Conservation (phyloP, 139 green algal species). For the Micromonas commoda region DNA sequence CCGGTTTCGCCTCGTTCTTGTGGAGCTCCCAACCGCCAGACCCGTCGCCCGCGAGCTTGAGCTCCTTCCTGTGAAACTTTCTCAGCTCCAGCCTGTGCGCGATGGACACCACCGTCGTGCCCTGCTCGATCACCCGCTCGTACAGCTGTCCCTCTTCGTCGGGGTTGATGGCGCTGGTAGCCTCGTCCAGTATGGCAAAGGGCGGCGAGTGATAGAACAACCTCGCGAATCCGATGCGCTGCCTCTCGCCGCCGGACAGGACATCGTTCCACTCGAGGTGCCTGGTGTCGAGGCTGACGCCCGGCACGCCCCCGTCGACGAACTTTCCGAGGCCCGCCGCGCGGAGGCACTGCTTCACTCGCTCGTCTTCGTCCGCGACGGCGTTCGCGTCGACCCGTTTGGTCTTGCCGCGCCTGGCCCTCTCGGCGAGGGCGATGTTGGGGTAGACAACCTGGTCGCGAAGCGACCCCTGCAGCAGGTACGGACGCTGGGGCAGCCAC, state of each 20-base stretch:
- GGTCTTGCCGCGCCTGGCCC: not conserved
- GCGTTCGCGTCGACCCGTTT: not conserved
- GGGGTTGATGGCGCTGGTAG: slow-evolving; percentile 38
- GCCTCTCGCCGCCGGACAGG: slow-evolving; percentile 33
- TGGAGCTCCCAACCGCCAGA: slow-evolving; percentile 15
- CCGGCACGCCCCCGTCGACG: slow-evolving; percentile 4
- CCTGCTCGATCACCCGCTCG: not conserved
- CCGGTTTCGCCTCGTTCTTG: not conserved
- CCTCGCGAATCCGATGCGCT: slow-evolving; percentile 36
- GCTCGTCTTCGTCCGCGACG: slow-evolving; percentile 1
- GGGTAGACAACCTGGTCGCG: slow-evolving; percentile 47
- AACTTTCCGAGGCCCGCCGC: slow-evolving; percentile 25
- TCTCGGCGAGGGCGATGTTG: not conserved
- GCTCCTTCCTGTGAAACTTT: slow-evolving; percentile 36
- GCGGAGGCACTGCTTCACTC: slow-evolving; percentile 10
- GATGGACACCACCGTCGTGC: slow-evolving; percentile 34
- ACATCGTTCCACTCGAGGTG: slow-evolving; percentile 39
- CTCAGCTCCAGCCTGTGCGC: slow-evolving; percentile 34
- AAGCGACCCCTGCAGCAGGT: slow-evolving; percentile 44
- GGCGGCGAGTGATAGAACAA: slow-evolving; percentile 36
- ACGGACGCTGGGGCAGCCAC: slow-evolving; percentile 42
- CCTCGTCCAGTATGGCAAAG: slow-evolving; percentile 37
- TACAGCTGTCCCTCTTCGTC: slow-evolving; percentile 39
- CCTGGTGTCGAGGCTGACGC: slow-evolving; percentile 5
- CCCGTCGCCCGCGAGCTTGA: slow-evolving; percentile 26